Evolutionary conservation across 169 alveolate species (phyloP).

Genomic region (Besnoitia besnoiti): DNA sequence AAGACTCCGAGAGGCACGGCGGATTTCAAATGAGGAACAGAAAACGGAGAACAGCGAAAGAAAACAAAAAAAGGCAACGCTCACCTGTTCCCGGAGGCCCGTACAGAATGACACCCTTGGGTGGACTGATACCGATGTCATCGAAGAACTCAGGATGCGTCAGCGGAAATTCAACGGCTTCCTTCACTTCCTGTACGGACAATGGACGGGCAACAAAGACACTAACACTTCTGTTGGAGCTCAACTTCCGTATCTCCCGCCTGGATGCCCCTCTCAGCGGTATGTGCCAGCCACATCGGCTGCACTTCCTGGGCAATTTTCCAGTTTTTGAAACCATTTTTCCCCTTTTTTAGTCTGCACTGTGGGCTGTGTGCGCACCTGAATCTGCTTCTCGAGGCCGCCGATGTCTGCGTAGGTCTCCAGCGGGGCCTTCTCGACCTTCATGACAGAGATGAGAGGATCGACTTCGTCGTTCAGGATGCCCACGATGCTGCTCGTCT

Average conservation of each 20-base stretch:
- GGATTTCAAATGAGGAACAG: neutral
- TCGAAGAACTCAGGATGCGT: constrained; percentile 99
- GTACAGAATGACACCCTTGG: constrained; percentile 85
- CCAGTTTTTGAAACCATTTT: too few relatives aligned
- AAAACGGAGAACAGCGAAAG: neutral
- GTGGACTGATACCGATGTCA: constrained; percentile 98
- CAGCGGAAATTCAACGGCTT: constrained; percentile 96
- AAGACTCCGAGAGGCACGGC: neutral
- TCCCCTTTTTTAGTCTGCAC: too few relatives aligned
- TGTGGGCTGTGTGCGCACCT: constrained; percentile 70
- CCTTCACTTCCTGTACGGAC: constrained; percentile 83
- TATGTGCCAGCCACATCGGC: too few relatives aligned
- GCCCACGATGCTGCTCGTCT: constrained; percentile 96
- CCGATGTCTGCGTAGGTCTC: constrained; percentile 99
- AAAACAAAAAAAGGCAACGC: neutral
- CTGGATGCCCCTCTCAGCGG: too few relatives aligned
- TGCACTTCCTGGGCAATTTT: too few relatives aligned
- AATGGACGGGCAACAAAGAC: too few relatives aligned
- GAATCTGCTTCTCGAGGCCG: constrained; percentile 98
- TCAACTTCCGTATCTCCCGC: too few relatives aligned
- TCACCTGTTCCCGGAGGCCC: constrained; percentile 94
- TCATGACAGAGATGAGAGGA: constrained; percentile 96
- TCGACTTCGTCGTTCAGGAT: constrained; percentile 98
- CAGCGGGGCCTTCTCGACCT: constrained; percentile 98
- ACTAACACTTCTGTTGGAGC: too few relatives aligned